Conservation (phyloP, 2,329 filamentous ascomycete genomes). For the Fonsecaea monophora region DNA sequence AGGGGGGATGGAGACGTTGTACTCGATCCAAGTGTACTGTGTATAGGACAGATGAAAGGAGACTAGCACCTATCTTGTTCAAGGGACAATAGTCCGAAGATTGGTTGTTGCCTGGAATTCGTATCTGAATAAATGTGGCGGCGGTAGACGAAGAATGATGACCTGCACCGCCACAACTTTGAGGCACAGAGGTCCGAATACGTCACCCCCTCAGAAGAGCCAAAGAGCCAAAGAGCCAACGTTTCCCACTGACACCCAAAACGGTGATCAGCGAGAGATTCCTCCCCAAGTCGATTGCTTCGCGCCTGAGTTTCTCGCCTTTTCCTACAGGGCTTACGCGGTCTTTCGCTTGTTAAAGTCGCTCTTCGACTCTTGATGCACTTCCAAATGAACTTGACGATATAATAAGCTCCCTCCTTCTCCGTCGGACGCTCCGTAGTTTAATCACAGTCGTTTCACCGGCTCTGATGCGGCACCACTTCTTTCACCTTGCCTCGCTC, state of each 20-base stretch:
- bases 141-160: neutral
- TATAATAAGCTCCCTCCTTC: neutral
- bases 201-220: neutral
- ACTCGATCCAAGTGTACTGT: neutral
- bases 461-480: conserved; percentile 5
- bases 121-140: too few relatives aligned
- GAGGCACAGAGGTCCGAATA: neutral
- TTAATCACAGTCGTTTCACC: neutral
- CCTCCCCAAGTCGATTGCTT: neutral
- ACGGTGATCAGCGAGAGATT: conserved; percentile 5
- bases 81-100: neutral
- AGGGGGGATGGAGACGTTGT: neutral
- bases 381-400: conserved; percentile 1
- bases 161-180: conserved; percentile 15
- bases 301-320: neutral
- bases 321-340: conserved; percentile 11
- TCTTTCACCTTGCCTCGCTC: neutral
- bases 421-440: neutral
- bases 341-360: conserved; percentile 13
- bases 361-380: neutral
- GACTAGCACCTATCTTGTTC: neutral
- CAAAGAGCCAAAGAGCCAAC: neutral
- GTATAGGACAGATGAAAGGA: neutral
- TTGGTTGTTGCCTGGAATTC: conserved; percentile 12
- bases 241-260: neutral